Conservation (phyloP, 2,329 filamentous ascomycete genomes). For the Xylariaceae sp. region DNA sequence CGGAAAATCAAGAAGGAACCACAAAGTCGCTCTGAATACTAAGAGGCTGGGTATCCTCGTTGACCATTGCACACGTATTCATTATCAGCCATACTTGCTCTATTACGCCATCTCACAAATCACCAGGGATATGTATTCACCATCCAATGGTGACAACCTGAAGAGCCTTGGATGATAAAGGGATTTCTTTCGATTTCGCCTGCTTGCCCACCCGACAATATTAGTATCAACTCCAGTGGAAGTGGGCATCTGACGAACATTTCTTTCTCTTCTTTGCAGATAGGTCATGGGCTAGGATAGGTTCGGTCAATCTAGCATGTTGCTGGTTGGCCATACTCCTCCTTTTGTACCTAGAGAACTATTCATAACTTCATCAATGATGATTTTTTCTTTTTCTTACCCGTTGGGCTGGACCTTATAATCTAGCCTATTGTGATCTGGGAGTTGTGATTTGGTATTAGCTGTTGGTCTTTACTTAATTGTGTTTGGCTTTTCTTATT, state of each 20-base stretch:
- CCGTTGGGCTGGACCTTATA: neutral
- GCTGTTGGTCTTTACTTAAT: neutral
- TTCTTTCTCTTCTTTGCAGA: constrained; percentile 7
- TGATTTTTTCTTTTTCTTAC: neutral
- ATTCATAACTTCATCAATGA: neutral
- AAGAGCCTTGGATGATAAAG: neutral
- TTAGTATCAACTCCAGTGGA: neutral
- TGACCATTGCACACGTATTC: neutral
- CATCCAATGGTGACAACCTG: neutral
- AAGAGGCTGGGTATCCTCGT: neutral
- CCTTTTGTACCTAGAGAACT: constrained; percentile 27
- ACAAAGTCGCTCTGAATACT: neutral
- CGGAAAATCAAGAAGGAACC: neutral
- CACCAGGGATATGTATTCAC: neutral
- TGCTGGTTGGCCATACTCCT: constrained; percentile 28
- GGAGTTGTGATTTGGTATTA: neutral
- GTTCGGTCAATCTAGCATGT: constrained; percentile 27
- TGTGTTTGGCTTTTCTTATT: neutral
- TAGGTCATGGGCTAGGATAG: constrained; percentile 32
- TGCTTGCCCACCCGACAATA: neutral
- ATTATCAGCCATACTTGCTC: neutral
- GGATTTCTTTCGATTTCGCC: neutral
- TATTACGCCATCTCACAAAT: neutral
- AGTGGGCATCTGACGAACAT: neutral
- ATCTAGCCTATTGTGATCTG: neutral